Evolutionary conservation across 352 stramenopile genomes (phyloP), one percentile per base, ranked within the genome.

Genomic region (Saprolegnia parasitica): DNA sequence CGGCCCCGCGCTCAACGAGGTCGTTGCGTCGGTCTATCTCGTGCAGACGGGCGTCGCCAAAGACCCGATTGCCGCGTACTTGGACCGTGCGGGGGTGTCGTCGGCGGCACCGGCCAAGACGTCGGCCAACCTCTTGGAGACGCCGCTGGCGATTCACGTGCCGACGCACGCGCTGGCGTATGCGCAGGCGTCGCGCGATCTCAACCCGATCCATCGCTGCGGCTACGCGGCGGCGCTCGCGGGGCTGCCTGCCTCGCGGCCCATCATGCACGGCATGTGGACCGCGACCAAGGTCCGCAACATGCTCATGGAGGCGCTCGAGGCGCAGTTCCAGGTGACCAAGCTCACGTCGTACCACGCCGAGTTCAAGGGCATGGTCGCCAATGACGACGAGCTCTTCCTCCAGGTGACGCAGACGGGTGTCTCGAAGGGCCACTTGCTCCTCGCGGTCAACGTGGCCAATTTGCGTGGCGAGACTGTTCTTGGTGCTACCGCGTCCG

Each of bases 191-290:
- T 95, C 87, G 42, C 81, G 86, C 32, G 88, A 96, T 60, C 60
- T 94, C 72, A 96, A 96, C 73, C 83, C 88, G 39, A 96, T 96
- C 61, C 86, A 96, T 65, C 83, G 88, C 5, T 93, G 86, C 13
- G 77, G 75, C 56, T 89, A 91, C 57, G 76, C 86, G 18, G 88
- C 87, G 0, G 76, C 87, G n/a, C 71, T 95, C 10, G 87, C 84
- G 8, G 78, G 85, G 47, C 77, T 96, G 56, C 87, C 88, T 18
- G 73, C 81, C 16, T 81, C 81, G 21, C 81, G 83, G 71, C 83
- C 88, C 9, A 93, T 96, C 73, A 93, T 95, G 83, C 87, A 96
- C 65, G 88, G 88, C 29, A 77, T 96, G 81, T 96, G 88, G 88
- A 92, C 82, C 24, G 86, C 84, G 3, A 89, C 79, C n/a, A 95